These are phyloP conservation scores for Eucalyptus cloeziana DNA, from an alignment of 345 rosid species.

Conservation along the genomic window DNA sequence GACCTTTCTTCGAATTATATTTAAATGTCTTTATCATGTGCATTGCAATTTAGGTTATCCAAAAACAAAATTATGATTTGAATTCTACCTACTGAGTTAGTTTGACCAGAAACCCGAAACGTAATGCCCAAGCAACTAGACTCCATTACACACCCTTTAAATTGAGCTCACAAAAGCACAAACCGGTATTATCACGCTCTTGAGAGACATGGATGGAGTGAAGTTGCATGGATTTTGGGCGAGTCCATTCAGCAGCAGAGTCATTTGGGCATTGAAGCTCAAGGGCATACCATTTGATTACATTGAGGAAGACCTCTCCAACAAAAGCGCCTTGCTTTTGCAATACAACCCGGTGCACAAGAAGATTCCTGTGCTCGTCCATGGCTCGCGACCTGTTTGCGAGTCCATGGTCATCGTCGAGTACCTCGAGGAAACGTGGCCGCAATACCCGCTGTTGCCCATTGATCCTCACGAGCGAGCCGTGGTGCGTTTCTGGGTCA, in stretches of 20 bases:
- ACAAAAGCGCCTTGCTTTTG: slow-evolving; percentile 12
- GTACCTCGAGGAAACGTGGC: slow-evolving; percentile 24
- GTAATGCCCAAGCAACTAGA: not conserved
- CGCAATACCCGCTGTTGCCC: slow-evolving; percentile 8
- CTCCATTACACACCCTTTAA: not conserved
- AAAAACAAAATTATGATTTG: not conserved
- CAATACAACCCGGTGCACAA: slow-evolving; percentile 10
- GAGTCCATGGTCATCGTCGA: slow-evolving; percentile 18
- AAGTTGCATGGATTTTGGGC: slow-evolving; percentile 11
- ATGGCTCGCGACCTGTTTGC: slow-evolving; percentile 11
- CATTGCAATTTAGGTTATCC: not conserved
- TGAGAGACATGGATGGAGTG: not conserved
- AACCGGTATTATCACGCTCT: not conserved
- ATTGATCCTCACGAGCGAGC: slow-evolving; percentile 10
- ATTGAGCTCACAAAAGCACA: not conserved
- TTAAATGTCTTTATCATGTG: not conserved
- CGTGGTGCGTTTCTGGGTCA: slow-evolving; percentile 12
- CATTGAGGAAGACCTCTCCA: slow-evolving; percentile 10
- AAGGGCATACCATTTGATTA: slow-evolving; percentile 11
- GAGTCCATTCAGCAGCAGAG: slow-evolving; percentile 10
- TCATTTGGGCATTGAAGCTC: slow-evolving; percentile 16
- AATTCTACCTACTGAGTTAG: not conserved
- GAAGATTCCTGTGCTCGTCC: slow-evolving; percentile 26
- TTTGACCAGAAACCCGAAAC: not conserved
- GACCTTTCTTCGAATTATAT: not conserved